Percentiles rank a stretch among this genome's conserved stretches.
Evolutionary conservation across 495 filamentous ascomycete genomes (phyloP).

Genomic region (Physcia stellaris): DNA sequence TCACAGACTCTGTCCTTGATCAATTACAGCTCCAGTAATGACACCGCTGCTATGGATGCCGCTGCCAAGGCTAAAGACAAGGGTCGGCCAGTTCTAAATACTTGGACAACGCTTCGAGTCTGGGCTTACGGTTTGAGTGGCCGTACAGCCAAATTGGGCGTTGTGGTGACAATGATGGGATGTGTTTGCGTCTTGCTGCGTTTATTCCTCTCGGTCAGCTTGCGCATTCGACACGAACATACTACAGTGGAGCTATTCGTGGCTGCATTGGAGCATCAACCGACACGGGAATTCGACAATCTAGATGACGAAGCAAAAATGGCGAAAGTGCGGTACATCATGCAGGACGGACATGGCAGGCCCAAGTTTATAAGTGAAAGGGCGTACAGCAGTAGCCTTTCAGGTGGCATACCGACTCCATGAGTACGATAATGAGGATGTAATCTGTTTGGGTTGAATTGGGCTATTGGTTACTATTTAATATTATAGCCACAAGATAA

Average conservation of each 20-base stretch:
- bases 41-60: not conserved
- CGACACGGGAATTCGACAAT: slow-evolving; percentile 3
- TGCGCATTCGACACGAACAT: slow-evolving; percentile 3
- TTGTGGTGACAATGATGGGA: slow-evolving; percentile 8
- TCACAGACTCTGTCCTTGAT: slow-evolving; percentile 13
- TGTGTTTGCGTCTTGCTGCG: slow-evolving; percentile 6
- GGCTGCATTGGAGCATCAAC: slow-evolving; percentile 9
- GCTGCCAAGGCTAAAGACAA: not conserved
- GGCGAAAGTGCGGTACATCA: slow-evolving; percentile 10
- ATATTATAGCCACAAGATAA: no score
- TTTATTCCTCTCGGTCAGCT: not conserved
- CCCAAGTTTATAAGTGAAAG: slow-evolving; percentile 6
- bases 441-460: no score
- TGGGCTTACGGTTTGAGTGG: slow-evolving; percentile 14
- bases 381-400: slow-evolving; percentile 2
- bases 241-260: slow-evolving; percentile 10
- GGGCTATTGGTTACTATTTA: no score
- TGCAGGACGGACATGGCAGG: slow-evolving; percentile 11
- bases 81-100: slow-evolving; percentile 5
- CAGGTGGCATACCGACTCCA: not conserved
- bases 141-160: slow-evolving; percentile 15
- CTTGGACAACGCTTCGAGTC: slow-evolving; percentile 11
- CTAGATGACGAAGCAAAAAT: slow-evolving; percentile 5
- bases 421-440: not conserved
- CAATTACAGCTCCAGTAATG: not conserved